Base-by-base conservation (phyloP, 192 early-diverging fungal species). In the Obelidium mucronatum region DNA sequence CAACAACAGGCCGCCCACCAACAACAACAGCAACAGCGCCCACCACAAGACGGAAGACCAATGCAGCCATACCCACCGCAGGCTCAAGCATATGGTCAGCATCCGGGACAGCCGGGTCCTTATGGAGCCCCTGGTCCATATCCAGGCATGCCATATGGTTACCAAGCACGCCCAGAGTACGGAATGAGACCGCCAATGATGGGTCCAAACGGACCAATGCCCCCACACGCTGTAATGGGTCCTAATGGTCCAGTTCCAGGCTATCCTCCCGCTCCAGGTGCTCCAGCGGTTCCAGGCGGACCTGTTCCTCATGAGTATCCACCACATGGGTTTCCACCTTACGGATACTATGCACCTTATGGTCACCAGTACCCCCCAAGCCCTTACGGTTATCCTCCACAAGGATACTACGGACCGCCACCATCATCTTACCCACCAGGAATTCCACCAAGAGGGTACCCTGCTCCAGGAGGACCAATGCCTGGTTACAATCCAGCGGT, bases 371-470 rank as follows among this genome's bases (percentile, higher is more conserved):
- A 69, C 4, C 37, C 34, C n/a, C 60, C 73, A 4, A 60, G 73
- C n/a, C 73, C 73, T 17, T 74, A 74, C 60, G 66, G 66, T 22
- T 67, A 67, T 30, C 73, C 73, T 13, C 73, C 73, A 22, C 58
- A 63, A 40, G 73, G 73, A 31, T 63, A 72, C 35, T 60, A 72
- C 55, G 69, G 31, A 58, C 26, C 48, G 8, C 70, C 70, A 33
- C 28, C 53, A 15, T 33, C 31, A 2, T 26, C 54, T 15, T 55
- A 59, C 52, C 70, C 34, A 6, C 36, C 36, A 42, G 31, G 54
- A 22, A n/a, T n/a, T n/a, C n/a, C n/a, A n/a, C 15, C 51, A 48
- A 40, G 67, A 44, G 54, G 33, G 15, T 35, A 59, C 24, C 51
- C 51, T 31, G 67, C 44, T 2, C 44, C 67, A 8, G 70, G 70